Evolutionary conservation across 1,139 yeast genomes (phyloP).

Genomic region (Zygotorulaspora mrakii): DNA sequence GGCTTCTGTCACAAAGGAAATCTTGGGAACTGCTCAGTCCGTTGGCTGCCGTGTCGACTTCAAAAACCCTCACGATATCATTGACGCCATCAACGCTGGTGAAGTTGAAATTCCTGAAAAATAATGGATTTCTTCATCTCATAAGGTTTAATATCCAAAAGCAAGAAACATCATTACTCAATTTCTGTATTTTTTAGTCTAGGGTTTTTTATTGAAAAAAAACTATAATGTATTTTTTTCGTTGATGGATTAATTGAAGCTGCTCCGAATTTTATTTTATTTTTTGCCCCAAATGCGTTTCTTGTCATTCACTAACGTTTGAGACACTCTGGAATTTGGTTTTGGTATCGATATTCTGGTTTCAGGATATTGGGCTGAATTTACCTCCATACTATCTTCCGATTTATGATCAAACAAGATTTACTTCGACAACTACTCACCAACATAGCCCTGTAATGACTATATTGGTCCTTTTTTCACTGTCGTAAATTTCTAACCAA

Average conservation of each 20-base stretch:
- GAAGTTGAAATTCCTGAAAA: constrained; percentile 94
- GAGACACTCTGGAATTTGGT: constrained; percentile 95
- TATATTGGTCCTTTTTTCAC: constrained; percentile 65
- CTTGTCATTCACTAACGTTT: constrained; percentile 37
- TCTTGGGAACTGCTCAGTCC: constrained; percentile 99
- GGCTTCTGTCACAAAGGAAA: constrained; percentile 96
- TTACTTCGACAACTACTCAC: constrained; percentile 67
- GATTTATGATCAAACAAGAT: constrained; percentile 96
- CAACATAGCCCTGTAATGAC: constrained; percentile 46
- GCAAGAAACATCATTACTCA: constrained; percentile 24
- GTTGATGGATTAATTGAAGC: constrained; percentile 4
- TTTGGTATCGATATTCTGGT: constrained; percentile 21
- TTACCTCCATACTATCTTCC: constrained; percentile 67
- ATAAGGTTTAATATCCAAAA: constrained; percentile 18
- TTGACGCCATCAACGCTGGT: constrained; percentile 97
- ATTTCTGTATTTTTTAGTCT: constrained; percentile 38
- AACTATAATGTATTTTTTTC: constrained; percentile 25
- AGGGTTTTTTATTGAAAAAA: constrained; percentile 29
- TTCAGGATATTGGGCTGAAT: constrained; percentile 4
- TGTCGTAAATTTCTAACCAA: constrained; percentile 44
- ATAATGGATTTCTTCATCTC: constrained; percentile 42
- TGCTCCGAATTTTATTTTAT: constrained; percentile 1
- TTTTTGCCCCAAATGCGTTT: not conserved
- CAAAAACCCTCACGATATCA: constrained; percentile 98
- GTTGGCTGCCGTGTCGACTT: constrained; percentile 99